Evolutionary conservation across 2,329 filamentous ascomycete species (phyloP), one percentile per base, ranked within the genome.

Genomic region (Neophaeococcomyces aloes): DNA sequence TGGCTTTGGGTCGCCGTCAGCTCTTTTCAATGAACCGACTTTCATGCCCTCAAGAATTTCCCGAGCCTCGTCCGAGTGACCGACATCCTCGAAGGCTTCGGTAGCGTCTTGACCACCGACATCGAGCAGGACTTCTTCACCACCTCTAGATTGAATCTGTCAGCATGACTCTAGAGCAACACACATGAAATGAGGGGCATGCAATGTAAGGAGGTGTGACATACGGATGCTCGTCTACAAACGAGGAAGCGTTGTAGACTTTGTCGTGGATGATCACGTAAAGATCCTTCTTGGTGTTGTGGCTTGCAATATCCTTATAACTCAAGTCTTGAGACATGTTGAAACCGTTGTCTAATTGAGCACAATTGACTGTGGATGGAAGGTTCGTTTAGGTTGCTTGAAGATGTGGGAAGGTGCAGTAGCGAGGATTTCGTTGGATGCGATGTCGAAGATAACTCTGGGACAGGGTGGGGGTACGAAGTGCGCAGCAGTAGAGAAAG

Each of bases 51-150:
- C 79, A 46, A 98, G 79, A 55, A 94, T 89, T 72, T 96, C 89
- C 55, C 91, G 83, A 55, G 91, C 91, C 75, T 98, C 91, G 67
- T 98, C 91, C 59, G 85, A 93, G 82, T 98, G 91, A 62, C 91
- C 91, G 60, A 98, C 91, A 68, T 98, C 91, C 73, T 98, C 91
- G 64, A 98, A 98, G 50, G 91, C 89, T 71, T 96, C 91, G 58
- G 89, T 94, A 59, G 85, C 83, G 67, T 98, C 91, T 71, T 94
- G 88, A 56, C 91, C 91, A 60, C 75, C 91, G 53, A 96, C 88
- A 57, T 98, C 91, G 56, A 98, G 82, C 52, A 98, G 73, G 57
- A 98, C 91, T 72, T 98, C 91, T 71, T 98, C 91, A 71, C 91
- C 91, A 73, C 91, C 91, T 59, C 91, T 96, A 61, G 53, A 47